Base-by-base conservation (phyloP, 179 eudicot species). In the Silene noctiflora region DNA sequence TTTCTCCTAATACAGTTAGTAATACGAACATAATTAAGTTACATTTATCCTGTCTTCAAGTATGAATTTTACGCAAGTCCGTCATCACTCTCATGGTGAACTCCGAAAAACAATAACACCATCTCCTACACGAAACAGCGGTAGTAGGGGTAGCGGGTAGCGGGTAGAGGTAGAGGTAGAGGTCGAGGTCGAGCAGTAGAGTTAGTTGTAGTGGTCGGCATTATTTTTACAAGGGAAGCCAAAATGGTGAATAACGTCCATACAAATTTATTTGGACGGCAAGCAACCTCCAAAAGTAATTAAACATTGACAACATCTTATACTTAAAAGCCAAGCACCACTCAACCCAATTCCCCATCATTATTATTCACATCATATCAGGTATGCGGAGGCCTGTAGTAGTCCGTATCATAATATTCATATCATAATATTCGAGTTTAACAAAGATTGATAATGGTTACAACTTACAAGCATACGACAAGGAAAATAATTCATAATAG, bases 301-400 rank as follows among this genome's bases (percentile, higher is more conserved):
- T 44, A 20, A 58, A 56, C 55, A 19, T 35, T 42, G 59, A 63
- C 60, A 64, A 31, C 4, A 2, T 24, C 29, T 60, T 22, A 31
- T 31, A 61, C 75, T 79, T 75, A 46, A 3, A 79, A 74, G 82
- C 44, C 53, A 79, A 62, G 78, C 58, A 71, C 53, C 70, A 77
- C 75, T 71, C 67, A 55, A 67, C 9, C 12, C 33, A 39, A 60
- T 21, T n/a, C 3, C 44, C 61, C 73, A 65, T 71, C 69, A 29
- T 13, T 69, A 27, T 44, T 14, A 35, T 29, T 29, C 33, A 29
- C 33, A 29, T 29, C 33, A 29, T 3, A 29, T 29, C 33, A n/a
- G n/a, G n/a, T n/a, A n/a, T n/a, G n/a, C n/a, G n/a, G n/a, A n/a
- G n/a, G n/a, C n/a, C n/a, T n/a, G n/a, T n/a, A n/a, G 29, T 27